phyloP scores from a whole-genome alignment of 163 green algal genomes.

The Scenedesmus sp. region DNA sequence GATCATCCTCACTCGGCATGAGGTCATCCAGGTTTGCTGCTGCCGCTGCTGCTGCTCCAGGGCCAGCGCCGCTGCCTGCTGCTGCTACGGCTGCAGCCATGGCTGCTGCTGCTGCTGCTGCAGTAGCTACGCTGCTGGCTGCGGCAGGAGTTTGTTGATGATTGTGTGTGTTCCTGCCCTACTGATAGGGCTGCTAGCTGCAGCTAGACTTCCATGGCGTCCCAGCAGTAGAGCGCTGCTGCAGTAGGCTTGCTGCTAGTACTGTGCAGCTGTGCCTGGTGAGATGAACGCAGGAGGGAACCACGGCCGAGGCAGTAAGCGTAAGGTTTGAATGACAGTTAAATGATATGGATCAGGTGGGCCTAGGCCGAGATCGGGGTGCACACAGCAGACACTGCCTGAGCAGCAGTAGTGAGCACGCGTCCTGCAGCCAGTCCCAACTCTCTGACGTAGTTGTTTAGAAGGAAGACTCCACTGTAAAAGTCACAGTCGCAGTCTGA shows the following conservation, averaged over 20 bases:
- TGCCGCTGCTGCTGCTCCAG: not conserved
- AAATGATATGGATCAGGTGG: not conserved
- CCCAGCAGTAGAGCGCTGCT: not conserved
- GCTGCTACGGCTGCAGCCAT: not conserved
- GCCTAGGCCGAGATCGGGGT: not conserved
- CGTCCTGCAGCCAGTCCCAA: not conserved
- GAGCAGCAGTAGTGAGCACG: not conserved
- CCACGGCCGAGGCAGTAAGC: not conserved
- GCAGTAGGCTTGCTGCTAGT: not conserved
- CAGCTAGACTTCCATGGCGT: not conserved
- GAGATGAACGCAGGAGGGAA: not conserved
- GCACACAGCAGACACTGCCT: not conserved
- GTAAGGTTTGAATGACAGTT: not conserved
- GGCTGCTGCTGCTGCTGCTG: slow-evolving; percentile 12
- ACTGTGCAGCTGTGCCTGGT: not conserved
- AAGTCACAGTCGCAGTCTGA: not conserved
- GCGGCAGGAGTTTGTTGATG: not conserved
- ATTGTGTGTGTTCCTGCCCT: not conserved
- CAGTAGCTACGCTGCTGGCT: not conserved
- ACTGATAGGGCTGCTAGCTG: not conserved
- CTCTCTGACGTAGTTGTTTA: too few species aligned
- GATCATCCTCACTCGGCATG: slow-evolving; percentile 87
- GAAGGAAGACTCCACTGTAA: too few species aligned
- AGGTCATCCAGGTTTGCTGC: slow-evolving; percentile 59
- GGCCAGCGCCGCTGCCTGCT: not conserved